Evolutionary conservation across 2,329 filamentous ascomycete species (phyloP), one percentile per base, ranked within the genome.

Genomic region (Coniella lustricola): DNA sequence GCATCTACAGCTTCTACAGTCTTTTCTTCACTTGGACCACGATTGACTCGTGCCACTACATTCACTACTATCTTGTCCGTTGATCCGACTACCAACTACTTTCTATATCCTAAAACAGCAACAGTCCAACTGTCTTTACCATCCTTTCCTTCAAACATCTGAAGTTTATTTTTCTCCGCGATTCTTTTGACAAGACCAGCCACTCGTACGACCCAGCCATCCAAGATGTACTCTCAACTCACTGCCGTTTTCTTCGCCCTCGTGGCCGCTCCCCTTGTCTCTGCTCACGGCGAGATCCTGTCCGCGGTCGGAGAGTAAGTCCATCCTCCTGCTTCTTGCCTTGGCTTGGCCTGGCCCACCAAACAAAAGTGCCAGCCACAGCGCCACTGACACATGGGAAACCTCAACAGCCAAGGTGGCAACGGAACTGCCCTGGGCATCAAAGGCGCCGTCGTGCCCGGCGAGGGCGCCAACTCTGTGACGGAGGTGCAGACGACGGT

Each of bases 361-460:
- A 22, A n/a, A 20, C 7, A 10, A 10, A 21, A n/a, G n/a, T n/a
- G 16, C 4, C 4, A 39, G 21, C 21, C 13, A 7, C 18, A 20
- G 10, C 4, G 14, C 18, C 21, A n/a, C 37, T 39, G 37, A 39
- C 21, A 39, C 17, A 17, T 13, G 21, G 4, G 25, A 5, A 29
- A 5, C 25, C 25, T 5, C 7, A 39, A 39, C 10, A 39, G 37
- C 49, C 55, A 56, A 4, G 67, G 65, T 34, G 67, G 67, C 48
- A 70, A 69, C 54, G 60, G 60, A 25, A 69, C 66, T 21, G 66
- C 64, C 21, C 59, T 69, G 17, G 66, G 63, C 33, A 69, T 69
- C 45, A 56, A 60, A 51, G 65, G 67, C 36, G 65, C 50, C 42
- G 51, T 63, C 38, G 58, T 66, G 33, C 60, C 63, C 18, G 60